Evolutionary conservation across 225 moss, liverwort and hornwort genomes (phyloP), one percentile per base, ranked within the genome.

Genomic region (Marchantia polymorpha): DNA sequence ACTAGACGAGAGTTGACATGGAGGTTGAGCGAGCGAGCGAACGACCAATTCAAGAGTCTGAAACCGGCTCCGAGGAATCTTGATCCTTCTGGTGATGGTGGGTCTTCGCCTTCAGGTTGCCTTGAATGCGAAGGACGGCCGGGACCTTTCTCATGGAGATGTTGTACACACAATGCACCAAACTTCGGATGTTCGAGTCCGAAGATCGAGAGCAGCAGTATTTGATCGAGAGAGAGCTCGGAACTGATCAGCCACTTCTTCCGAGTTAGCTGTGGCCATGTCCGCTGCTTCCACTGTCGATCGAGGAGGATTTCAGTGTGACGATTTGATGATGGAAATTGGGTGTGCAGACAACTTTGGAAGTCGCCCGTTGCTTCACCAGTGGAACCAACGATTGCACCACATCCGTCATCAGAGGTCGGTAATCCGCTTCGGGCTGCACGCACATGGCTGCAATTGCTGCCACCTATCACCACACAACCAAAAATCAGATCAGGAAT

Each of bases 401-500:
- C 52, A 89, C 88, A 30, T 89, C 88, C 23, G 88, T 89, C 88
- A 89, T 89, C 63, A 89, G 80, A 6, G 88, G 88, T 31, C 88
- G 82, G 60, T 89, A 89, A 50, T 89, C 88, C 13, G 88, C 88
- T 70, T 89, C 88, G 8, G 88, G 86, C 77, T 89, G 88, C 46
- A 89, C 88, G 78, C 88, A 89, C 88, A 89, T 89, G 63, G 88
- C 88, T 69, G 88, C 88, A 26, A 89, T 89, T 11, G 88, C 88
- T 1, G 82, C 88, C 4, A 87, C 80, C 87, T 87, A 84, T 58
- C 14, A 25, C 58, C 20, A 17, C 58, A 69, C 20, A 12, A 0
- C 11, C 29, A 3, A 61, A 61, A 11, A 61, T 15, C 23, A 7
- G 60, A 22, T 20, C 22, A 1, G 7, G 1, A 61, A 20, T 19